These are phyloP conservation scores for Trametes cingulata DNA, from an alignment of 768 basidiomycete genomes.

Conservation along the genomic window DNA sequence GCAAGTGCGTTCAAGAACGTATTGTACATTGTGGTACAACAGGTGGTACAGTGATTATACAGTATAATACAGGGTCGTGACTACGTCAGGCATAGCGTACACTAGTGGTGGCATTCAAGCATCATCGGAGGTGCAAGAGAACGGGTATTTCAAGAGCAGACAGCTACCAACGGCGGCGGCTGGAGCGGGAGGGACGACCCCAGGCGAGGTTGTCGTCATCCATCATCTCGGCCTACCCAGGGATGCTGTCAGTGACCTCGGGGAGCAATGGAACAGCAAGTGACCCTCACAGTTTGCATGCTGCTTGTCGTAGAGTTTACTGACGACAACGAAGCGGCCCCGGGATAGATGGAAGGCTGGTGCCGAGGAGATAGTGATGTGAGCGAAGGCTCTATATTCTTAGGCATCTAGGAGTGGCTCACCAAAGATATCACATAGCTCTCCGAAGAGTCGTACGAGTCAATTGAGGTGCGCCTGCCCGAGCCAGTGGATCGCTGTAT, in stretches of 20 bases:
- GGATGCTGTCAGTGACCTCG: not conserved
- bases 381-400: not conserved
- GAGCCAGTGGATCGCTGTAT: conserved; percentile 5
- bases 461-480: conserved; percentile 5
- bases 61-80: no score
- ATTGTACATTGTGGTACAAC: no score
- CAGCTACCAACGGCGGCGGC: not conserved
- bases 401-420: not conserved
- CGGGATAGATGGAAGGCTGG: not conserved
- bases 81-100: no score
- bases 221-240: conserved; percentile 23
- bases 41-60: no score
- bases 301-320: not conserved
- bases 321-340: not conserved
- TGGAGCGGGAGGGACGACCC: conserved; percentile 18
- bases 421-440: conserved; percentile 18
- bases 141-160: no score
- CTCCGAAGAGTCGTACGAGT: conserved; percentile 3
- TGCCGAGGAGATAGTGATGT: not conserved
- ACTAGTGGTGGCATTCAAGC: no score
- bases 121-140: no score
- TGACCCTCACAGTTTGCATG: not conserved
- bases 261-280: not conserved
- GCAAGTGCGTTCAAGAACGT: no score
- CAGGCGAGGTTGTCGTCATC: conserved; percentile 26